phyloP scores from a whole-genome alignment of 2,329 filamentous ascomycete species.

The Dothideomycetidae sp. region DNA sequence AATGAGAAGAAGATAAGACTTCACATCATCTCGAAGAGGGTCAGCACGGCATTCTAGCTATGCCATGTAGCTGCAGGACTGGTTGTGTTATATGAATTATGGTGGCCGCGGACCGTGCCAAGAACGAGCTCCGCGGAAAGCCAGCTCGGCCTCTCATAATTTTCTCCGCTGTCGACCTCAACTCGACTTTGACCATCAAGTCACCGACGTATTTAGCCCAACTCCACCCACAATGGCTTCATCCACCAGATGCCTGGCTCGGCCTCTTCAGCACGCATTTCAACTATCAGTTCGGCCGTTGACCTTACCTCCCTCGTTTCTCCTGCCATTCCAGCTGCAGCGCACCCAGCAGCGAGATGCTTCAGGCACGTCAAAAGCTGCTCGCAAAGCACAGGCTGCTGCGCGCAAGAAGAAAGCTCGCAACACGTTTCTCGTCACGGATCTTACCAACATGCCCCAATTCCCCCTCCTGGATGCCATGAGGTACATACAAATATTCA shows the following conservation, averaged over 20 bases:
- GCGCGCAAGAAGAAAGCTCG: slow-evolving; percentile 50
- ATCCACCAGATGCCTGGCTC: slow-evolving; percentile 3
- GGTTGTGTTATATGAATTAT: too few species aligned
- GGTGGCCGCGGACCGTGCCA: too few species aligned
- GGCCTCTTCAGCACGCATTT: slow-evolving; percentile 3
- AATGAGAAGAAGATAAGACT: too few species aligned
- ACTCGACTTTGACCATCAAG: not conserved
- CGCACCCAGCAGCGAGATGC: slow-evolving; percentile 27
- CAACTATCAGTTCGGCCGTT: not conserved
- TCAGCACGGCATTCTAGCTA: too few species aligned
- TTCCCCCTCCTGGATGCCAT: slow-evolving; percentile 86
- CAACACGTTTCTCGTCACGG: slow-evolving; percentile 48
- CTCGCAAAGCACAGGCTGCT: slow-evolving; percentile 29
- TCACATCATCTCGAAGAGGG: too few species aligned
- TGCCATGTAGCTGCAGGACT: too few species aligned
- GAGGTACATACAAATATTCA: slow-evolving; percentile 51
- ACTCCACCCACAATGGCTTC: slow-evolving; percentile 8
- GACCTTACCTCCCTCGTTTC: slow-evolving; percentile 11
- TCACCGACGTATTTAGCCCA: too few species aligned
- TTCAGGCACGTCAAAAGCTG: slow-evolving; percentile 27
- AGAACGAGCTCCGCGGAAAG: too few species aligned
- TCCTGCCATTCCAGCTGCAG: slow-evolving; percentile 22
- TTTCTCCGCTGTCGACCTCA: not conserved
- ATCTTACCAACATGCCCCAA: slow-evolving; percentile 52
- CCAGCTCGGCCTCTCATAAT: not conserved